Base-by-base conservation (phyloP, 331 rosid genomes). In the Telfairia occidentalis region DNA sequence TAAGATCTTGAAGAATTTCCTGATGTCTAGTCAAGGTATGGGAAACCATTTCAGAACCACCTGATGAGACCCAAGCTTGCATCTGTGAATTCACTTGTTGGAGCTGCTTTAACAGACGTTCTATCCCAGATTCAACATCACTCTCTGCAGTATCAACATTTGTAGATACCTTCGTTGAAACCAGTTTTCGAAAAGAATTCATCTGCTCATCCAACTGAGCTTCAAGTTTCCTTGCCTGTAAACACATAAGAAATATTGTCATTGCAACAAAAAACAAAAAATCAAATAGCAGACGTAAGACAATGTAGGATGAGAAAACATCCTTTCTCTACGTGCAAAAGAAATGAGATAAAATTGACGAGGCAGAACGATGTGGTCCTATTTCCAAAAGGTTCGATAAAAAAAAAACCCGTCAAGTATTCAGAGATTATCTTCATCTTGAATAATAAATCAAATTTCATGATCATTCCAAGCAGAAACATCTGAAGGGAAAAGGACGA, bases 21-120 rank as follows among this genome's bases (percentile, higher is more conserved):
- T 95, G 99, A 86, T 95, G 99, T 79, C 99, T 88, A 70, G 92
- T 95, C 83, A 95, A 84, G 53, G 99, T 92, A 78, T 92, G 97
- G 86, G 99, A 92, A 81, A 95, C 99, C 97, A 95, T 90, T 84
- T 95, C 99, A 8, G 97, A 85, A 57, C 97, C 99, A 77, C 92
- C 99, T 23, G 99, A 79, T 54, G 99, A 90, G 42, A 92, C 99
- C 99, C 92, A 95, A 64, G 96, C 90, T 76, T 92, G 97, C 99
- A 95, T 95, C 83, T 92, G 99, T 19, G 86, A 80, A 82, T 95
- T 95, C 78, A 92, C 94, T 85, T 87, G 99, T 82, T 95, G 97
- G 55, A 95, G 97, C 83, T 95, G 96, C 78, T 88, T 92, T 54
- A 95, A 73, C 74, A 92, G 76, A 66, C 81, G 81, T 35, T 95